Conservation (phyloP, 2,329 filamentous ascomycete species). For the Claviceps pazoutovae region DNA sequence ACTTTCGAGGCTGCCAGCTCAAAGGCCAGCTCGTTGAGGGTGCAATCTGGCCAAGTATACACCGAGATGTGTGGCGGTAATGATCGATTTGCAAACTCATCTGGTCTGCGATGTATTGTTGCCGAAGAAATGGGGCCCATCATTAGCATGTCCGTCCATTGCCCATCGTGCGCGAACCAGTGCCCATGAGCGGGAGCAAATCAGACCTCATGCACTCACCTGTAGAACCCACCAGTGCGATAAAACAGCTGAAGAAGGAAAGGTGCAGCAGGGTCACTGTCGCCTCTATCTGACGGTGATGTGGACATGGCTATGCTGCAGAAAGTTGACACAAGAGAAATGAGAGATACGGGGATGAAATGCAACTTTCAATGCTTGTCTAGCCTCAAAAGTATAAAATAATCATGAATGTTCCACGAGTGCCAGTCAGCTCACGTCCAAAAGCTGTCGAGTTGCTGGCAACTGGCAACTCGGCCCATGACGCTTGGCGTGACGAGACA, state of each 20-base stretch:
- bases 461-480: background rate
- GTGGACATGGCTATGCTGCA: conserved; percentile 7
- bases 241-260: conserved; percentile 84
- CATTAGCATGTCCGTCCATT: background rate
- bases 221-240: conserved; percentile 56
- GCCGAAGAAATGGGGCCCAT: background rate
- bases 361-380: background rate
- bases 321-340: background rate
- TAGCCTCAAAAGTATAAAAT: background rate
- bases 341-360: too few species aligned
- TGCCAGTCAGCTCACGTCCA: background rate
- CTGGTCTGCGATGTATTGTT: conserved; percentile 34
- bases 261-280: conserved; percentile 59
- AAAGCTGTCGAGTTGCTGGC: background rate
- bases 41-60: conserved; percentile 76
- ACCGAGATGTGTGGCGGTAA: conserved; percentile 60
- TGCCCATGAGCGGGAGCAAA: background rate
- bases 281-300: conserved; percentile 25
- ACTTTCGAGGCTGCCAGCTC: conserved; percentile 56
- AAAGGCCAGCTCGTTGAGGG: conserved; percentile 65
- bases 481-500: background rate
- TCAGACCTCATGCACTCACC: conserved; percentile 25
- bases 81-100: conserved; percentile 49
- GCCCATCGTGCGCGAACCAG: background rate
- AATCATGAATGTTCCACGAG: background rate